Base-by-base conservation (phyloP, 2,329 filamentous ascomycete genomes). In the Paraconiothyrium brasiliense region DNA sequence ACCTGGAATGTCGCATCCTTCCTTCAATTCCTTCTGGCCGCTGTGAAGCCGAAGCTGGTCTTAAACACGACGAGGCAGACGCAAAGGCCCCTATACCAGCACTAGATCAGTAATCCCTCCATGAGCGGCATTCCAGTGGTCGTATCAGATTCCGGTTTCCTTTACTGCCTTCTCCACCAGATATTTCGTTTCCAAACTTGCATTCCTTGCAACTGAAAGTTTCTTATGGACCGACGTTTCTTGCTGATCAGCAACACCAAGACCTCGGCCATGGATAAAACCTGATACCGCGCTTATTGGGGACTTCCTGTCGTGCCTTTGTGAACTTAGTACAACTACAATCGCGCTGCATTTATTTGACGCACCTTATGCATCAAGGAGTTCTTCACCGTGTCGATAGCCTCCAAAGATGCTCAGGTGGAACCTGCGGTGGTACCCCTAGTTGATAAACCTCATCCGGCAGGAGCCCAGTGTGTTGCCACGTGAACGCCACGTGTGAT, bases 401-500 rank as follows among this genome's bases (percentile, higher is more conserved):
- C 27, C 27, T 30, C 27, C 4, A 30, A 4, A 30, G 27, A 32
- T 7, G n/a, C 39, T 41, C 5, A 7, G 16, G 39, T 41, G 9
- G 9, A 7, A 20, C 5, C 16, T 41, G 14, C 39, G 20, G 20
- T 20, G 27, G 27, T 30, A 30, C 27, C 4, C 2, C 4, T 30
- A 30, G 39, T 41, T 41, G 39, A 41, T 41, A 9, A 16, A 41
- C 16, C 14, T 6, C 39, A 54, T n/a, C 50, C 41, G 4, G 50
- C 20, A 30, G 27, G 27, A 30, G 27, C 27, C 27, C 27, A 30
- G 9, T 34, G 27, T 22, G 41, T 51, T 50, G 46, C 46, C 55
- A 43, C 35, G 34, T 49, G 55, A 44, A 43, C 46, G 22, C 46
- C 32, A 22, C 37, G 48, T 16, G 32, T 39, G 37, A 44, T 13